Conservation (phyloP, 345 rosid species). For the Arabidopsis arenosa region DNA sequence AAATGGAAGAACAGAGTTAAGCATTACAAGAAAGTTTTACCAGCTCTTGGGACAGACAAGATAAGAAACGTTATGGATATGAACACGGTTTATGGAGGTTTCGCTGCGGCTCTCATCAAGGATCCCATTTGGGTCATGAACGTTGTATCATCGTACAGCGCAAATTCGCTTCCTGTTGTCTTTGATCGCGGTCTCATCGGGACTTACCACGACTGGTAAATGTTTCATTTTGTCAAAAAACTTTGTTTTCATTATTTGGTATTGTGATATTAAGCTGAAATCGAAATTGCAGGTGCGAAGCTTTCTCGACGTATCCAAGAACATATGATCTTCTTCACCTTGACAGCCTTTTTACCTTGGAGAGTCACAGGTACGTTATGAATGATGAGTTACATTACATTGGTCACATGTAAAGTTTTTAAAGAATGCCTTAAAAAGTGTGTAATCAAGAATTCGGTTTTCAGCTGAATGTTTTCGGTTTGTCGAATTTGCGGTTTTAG, state of each 20-base stretch:
- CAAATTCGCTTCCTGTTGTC: slow-evolving; percentile 79
- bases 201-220: slow-evolving; percentile 88
- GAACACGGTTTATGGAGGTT: slow-evolving; percentile 94
- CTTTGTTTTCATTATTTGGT: neutral
- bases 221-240: neutral
- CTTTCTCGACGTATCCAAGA: slow-evolving; percentile 96
- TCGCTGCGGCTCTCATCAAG: slow-evolving; percentile 72
- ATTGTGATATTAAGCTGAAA: slow-evolving; percentile 31
- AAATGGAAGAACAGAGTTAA: slow-evolving; percentile 86
- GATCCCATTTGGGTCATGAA: slow-evolving; percentile 98
- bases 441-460: neutral
- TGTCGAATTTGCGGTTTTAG: neutral
- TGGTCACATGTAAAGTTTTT: neutral
- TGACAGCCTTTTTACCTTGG: slow-evolving; percentile 87
- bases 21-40: slow-evolving; percentile 88
- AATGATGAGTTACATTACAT: neutral
- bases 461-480: neutral
- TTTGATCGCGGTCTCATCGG: slow-evolving; percentile 96
- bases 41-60: slow-evolving; percentile 80
- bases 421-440: neutral
- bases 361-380: slow-evolving; percentile 75
- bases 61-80: slow-evolving; percentile 96
- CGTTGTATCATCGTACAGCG: slow-evolving; percentile 82
- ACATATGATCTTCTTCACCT: slow-evolving; percentile 97
- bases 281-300: slow-evolving; percentile 76